Evolutionary conservation across 495 filamentous ascomycete genomes (phyloP).

Genomic region (Trichoderma asperelloides): DNA sequence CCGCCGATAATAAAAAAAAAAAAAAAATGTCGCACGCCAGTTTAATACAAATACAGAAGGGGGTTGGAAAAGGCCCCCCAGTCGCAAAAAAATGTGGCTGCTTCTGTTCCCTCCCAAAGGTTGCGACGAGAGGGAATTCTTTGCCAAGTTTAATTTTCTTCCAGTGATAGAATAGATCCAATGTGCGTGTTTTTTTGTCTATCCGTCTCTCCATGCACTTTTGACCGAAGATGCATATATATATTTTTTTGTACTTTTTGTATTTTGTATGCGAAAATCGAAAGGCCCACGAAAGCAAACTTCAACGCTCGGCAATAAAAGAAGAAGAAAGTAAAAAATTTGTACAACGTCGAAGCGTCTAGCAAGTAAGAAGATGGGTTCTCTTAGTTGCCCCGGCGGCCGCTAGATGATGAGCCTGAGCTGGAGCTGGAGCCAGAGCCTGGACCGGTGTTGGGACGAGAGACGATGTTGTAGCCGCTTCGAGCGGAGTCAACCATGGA

Average conservation of each 20-base stretch:
- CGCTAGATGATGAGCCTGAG: not conserved
- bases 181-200: not conserved
- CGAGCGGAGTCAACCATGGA: conserved; percentile 37
- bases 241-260: no score
- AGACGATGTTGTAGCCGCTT: conserved; percentile 37
- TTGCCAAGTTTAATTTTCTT: not conserved
- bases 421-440: not conserved
- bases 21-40: not conserved
- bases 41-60: not conserved
- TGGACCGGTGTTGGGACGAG: not conserved
- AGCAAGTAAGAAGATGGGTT: not conserved
- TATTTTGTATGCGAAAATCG: not conserved
- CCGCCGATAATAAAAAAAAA: no score
- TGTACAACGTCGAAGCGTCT: not conserved
- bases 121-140: not conserved
- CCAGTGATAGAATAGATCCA: not conserved
- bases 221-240: not conserved
- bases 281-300: not conserved
- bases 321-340: not conserved
- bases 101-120: no score
- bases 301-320: not conserved
- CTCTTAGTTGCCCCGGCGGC: not conserved
- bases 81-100: not conserved
- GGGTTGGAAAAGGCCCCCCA: not conserved
- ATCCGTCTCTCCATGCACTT: not conserved